Evolutionary conservation across 768 basidiomycete genomes (phyloP), one percentile per base, ranked within the genome.

Genomic region (Rhodotorula paludigena): DNA sequence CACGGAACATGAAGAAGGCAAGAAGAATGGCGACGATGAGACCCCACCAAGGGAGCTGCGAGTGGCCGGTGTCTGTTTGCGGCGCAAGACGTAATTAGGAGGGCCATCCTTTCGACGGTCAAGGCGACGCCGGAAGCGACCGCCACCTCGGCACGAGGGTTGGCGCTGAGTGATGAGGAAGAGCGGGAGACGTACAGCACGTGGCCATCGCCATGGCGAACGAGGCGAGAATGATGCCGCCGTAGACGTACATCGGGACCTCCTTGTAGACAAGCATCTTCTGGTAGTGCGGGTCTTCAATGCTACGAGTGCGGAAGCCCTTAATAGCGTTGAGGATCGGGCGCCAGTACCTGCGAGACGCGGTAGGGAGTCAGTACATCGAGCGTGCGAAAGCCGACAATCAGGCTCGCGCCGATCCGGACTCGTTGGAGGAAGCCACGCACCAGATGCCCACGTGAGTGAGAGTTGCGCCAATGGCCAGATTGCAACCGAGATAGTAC

Each of bases 21-120:
- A 82, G 83, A 42, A 84, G 64, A 5, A 78, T 72, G 0, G 85
- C 81, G 62, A 87, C 77, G 44, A 85, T 75, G 36, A 87, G 74
- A 2, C 69, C 69, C 74, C 75, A 77, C 74, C 75, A 76, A 0
- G 75, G 76, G 4, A 77, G 66, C n/a, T 68, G 67, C 36, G 57
- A 60, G 35, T 54, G 35, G 4, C 62, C 62, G 53, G 67, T 68
- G 67, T 68, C 47, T 48, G 47, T 14, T n/a, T n/a, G n/a, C n/a
- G n/a, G n/a, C 23, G 23, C 18, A 25, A 16, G n/a, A 1, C 11
- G 23, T 12, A 12, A 25, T 1, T 10, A 5, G 10, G 47, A 48
- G 47, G 8, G 11, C 12, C 3, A 14, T 1, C 10, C 0, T 14
- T 16, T 20, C 42, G 42, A 42, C 12, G 45, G 21, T 23, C 45